Base-by-base conservation (phyloP, 345 rosid genomes). In the Excoecaria agallocha region DNA sequence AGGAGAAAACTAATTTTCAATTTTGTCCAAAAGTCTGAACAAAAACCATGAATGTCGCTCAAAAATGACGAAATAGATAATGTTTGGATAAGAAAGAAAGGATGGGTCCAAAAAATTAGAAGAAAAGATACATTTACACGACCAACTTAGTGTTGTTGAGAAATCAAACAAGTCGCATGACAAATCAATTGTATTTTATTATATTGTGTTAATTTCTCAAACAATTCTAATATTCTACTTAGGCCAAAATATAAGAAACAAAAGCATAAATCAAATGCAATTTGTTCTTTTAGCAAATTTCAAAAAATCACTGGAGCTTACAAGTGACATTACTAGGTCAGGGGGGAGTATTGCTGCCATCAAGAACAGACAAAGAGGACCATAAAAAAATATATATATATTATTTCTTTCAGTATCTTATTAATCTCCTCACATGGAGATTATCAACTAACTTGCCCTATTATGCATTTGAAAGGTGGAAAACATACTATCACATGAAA, bases 361-460 rank as follows among this genome's bases (percentile, higher is more conserved):
- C 0, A 8, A 77, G 56, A 70, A 75, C 12, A 71, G 79, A 74
- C 74, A 74, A 74, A 22, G 41, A 19, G 17, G 56, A 52, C 37
- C 48, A 45, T 54, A 19, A n/a, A 16, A n/a, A 69, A 43, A 4
- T 6, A 43, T 5, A 43, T 3, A 39, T 39, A n/a, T n/a, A 30
- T 30, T 30, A 30, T 30, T 30, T 30, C 30, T 30, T 30, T 30
- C 30, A 30, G 30, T 30, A 68, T 68, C 20, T 8, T 41, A 41
- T 17, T 7, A 43, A 35, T 37, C 48, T 62, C 45, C n/a, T 38
- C 46, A 37, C 48, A 43, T 25, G 43, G 41, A 24, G 70, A 49
- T 6, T 48, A 45, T 45, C 1, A 46, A 5, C 11, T 43, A 10
- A 43, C 7, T 43, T 43, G 48, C 48, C 48, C 48, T 43, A 8